A percentile compares a stretch with the other conserved stretches of the same genome.
These are phyloP conservation scores for Coix lacrymajobi DNA, from an alignment of 176 grass and related monocot species.

Conservation along the genomic window DNA sequence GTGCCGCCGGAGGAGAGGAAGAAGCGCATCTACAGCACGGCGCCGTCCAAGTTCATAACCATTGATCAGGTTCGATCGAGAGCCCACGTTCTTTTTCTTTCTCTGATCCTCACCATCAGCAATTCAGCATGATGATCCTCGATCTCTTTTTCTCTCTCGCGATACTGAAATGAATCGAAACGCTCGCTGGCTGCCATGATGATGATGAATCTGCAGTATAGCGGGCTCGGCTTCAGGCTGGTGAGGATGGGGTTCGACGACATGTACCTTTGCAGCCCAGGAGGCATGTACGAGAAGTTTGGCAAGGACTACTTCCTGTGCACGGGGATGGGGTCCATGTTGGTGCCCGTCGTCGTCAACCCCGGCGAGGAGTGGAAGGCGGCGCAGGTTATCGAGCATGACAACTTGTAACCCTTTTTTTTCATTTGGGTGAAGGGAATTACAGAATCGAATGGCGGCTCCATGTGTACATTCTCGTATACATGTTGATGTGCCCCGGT, in stretches of 20 bases:
- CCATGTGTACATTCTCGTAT: constrained; percentile 2
- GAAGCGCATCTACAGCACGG: constrained; percentile 70
- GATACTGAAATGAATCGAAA: not conserved
- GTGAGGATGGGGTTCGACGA: constrained; percentile 89
- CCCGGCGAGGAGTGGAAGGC: constrained; percentile 78
- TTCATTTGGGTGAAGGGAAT: not conserved
- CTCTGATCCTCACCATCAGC: not conserved
- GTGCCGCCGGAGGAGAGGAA: constrained; percentile 78
- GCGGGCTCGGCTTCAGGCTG: constrained; percentile 78
- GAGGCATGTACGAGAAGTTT: constrained; percentile 47
- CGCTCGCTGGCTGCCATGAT: not conserved
- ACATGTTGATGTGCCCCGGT: not conserved
- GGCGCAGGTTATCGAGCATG: constrained; percentile 92
- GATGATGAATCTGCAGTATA: constrained; percentile 37
- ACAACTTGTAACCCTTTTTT: constrained; percentile 61
- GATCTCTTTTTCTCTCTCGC: too few relatives aligned
- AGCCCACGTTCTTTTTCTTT: too few relatives aligned
- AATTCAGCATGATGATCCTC: not conserved
- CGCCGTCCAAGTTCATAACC: constrained; percentile 81
- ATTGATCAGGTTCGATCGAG: constrained; percentile 60
- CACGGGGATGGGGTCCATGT: constrained; percentile 76
- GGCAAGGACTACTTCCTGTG: constrained; percentile 76
- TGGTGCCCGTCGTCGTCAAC: constrained; percentile 72
- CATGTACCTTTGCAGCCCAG: constrained; percentile 74
- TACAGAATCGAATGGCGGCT: not conserved